Evolutionary conservation across 169 alveolate genomes (phyloP).

Genomic region (Cystoisospora suis): DNA sequence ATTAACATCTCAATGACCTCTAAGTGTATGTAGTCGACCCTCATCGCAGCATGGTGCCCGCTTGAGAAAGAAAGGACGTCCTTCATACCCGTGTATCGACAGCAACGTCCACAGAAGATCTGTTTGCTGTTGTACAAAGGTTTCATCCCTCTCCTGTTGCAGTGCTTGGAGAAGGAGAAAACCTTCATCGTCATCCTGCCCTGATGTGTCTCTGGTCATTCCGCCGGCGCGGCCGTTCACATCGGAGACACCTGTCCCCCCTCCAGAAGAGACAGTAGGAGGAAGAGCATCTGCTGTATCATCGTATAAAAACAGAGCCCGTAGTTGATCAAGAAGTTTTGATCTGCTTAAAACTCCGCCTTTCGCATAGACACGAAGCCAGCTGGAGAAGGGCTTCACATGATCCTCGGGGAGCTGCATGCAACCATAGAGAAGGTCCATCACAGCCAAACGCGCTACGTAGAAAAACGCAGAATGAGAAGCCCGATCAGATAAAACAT

Average conservation of each 20-base stretch:
- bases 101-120: conserved; percentile 14
- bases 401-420: conserved; percentile 32
- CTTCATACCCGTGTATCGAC: background rate
- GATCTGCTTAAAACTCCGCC: background rate
- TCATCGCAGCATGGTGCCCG: too few relatives aligned
- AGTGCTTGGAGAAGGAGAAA: background rate
- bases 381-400: background rate
- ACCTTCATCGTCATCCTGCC: background rate
- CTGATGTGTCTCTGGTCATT: too few relatives aligned
- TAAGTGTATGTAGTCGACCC: too few relatives aligned
- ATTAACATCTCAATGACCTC: too few relatives aligned
- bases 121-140: background rate
- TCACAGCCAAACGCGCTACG: too few relatives aligned
- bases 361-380: conserved; percentile 40
- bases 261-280: too few relatives aligned
- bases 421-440: too few relatives aligned
- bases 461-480: too few relatives aligned
- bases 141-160: background rate
- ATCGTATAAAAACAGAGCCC: background rate
- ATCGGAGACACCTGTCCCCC: too few relatives aligned
- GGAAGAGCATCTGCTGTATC: background rate
- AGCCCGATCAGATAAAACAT: too few relatives aligned
- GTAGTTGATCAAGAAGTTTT: conserved; percentile 34
- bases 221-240: too few relatives aligned
- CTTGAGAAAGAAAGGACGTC: too few relatives aligned